Conservation (phyloP, 2,329 filamentous ascomycete species). For the Tolypocladium tundrense region DNA sequence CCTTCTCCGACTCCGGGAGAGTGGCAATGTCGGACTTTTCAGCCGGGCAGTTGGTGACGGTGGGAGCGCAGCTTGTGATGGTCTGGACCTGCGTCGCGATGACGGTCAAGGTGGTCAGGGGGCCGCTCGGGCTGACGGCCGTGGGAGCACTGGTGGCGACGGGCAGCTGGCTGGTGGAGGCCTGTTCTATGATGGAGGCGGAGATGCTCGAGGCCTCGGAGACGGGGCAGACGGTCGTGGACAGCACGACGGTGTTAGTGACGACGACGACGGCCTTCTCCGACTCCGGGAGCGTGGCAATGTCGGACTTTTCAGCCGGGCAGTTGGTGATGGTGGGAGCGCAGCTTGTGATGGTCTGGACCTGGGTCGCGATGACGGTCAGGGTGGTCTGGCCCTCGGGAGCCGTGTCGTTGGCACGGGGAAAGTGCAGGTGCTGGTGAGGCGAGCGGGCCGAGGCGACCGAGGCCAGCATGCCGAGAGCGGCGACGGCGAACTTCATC, state of each 20-base stretch:
- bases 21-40: slow-evolving; percentile 19
- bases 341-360: slow-evolving; percentile 49
- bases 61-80: slow-evolving; percentile 47
- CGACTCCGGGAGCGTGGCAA: slow-evolving; percentile 23
- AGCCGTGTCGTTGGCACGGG: slow-evolving; percentile 16
- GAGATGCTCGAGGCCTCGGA: slow-evolving; percentile 29
- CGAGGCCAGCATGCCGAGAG: slow-evolving; percentile 34
- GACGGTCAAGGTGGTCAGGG: slow-evolving; percentile 34
- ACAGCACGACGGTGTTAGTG: slow-evolving; percentile 29
- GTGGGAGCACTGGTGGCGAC: slow-evolving; percentile 2
- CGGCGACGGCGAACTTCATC: slow-evolving; percentile 37
- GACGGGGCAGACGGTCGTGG: slow-evolving; percentile 35
- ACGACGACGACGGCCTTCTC: slow-evolving; percentile 22
- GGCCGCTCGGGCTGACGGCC: neutral
- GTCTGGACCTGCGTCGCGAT: slow-evolving; percentile 45
- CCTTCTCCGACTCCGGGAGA: slow-evolving; percentile 24
- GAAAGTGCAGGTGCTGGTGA: slow-evolving; percentile 21
- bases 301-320: slow-evolving; percentile 21
- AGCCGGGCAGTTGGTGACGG: slow-evolving; percentile 45
- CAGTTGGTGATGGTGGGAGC: slow-evolving; percentile 49
- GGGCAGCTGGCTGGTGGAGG: slow-evolving; percentile 18
- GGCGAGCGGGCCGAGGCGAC: slow-evolving; percentile 29
- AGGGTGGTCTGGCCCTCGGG: slow-evolving; percentile 24
- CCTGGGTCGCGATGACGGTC: slow-evolving; percentile 42
- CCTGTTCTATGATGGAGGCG: slow-evolving; percentile 24